A percentile compares a stretch with the other conserved stretches of the same genome.
phyloP scores from a whole-genome alignment of 2,329 filamentous ascomycete species.

The Colletotrichum camelliae region DNA sequence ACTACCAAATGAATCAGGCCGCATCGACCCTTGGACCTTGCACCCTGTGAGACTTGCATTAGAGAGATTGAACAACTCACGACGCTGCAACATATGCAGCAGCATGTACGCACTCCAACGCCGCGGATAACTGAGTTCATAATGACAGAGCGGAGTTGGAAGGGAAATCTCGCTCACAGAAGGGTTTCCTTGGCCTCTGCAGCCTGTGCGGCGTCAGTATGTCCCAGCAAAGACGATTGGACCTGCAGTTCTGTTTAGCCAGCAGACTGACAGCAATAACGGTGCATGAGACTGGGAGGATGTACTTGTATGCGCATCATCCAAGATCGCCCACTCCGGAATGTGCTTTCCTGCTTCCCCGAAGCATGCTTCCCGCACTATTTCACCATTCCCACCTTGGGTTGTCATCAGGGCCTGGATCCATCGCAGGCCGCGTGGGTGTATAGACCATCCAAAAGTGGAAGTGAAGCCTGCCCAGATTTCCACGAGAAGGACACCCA shows the following conservation, averaged over 20 bases:
- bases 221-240: constrained; percentile 1
- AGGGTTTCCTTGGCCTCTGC: constrained; percentile 11
- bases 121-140: constrained; percentile 1
- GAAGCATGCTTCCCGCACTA: constrained; percentile 43
- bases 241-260: constrained; percentile 28
- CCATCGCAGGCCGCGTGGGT: constrained; percentile 28
- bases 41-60: constrained; percentile 23
- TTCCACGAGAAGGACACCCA: not conserved
- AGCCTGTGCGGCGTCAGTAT: not conserved
- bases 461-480: constrained; percentile 11
- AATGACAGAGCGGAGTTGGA: constrained; percentile 7
- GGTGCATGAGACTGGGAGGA: constrained; percentile 31
- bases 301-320: constrained; percentile 39
- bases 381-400: constrained; percentile 33
- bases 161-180: constrained; percentile 14
- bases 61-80: constrained; percentile 24
- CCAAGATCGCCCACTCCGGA: constrained; percentile 41
- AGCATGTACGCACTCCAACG: not conserved
- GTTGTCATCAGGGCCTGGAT: constrained; percentile 38
- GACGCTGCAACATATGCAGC: constrained; percentile 19
- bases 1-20: constrained; percentile 9
- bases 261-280: constrained; percentile 33
- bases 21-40: constrained; percentile 19
- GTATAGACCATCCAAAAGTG: not conserved
- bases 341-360: constrained; percentile 42